phyloP scores from a whole-genome alignment of 2,329 filamentous ascomycete species.

The Pyricularia grisea region DNA sequence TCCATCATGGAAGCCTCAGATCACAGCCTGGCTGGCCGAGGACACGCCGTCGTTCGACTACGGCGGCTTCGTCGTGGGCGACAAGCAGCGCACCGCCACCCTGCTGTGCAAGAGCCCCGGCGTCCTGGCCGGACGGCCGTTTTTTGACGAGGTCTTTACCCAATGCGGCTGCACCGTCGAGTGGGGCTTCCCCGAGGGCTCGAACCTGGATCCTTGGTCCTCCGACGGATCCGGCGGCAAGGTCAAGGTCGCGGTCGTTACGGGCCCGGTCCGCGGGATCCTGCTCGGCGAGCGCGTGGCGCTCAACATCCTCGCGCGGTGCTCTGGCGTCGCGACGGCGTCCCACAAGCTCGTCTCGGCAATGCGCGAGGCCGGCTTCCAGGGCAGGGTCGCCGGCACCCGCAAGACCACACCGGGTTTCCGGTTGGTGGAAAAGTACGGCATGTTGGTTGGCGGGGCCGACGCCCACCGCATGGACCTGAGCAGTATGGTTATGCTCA shows the following conservation, averaged over 20 bases:
- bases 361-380: slow-evolving; percentile 60
- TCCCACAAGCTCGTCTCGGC: slow-evolving; percentile 44
- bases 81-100: slow-evolving; percentile 51
- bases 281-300: slow-evolving; percentile 91
- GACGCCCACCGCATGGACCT: slow-evolving; percentile 90
- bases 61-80: slow-evolving; percentile 90
- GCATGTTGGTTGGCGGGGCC: slow-evolving; percentile 87
- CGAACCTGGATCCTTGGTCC: slow-evolving; percentile 39
- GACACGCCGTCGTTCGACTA: slow-evolving; percentile 97
- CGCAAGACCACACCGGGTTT: slow-evolving; percentile 97
- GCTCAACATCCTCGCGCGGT: slow-evolving; percentile 81
- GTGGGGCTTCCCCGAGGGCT: slow-evolving; percentile 77
- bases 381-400: slow-evolving; percentile 81
- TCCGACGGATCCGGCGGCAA: slow-evolving; percentile 25
- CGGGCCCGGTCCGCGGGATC: slow-evolving; percentile 68
- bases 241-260: slow-evolving; percentile 66
- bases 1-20: slow-evolving; percentile 69
- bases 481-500: slow-evolving; percentile 94
- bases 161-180: slow-evolving; percentile 87
- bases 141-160: slow-evolving; percentile 87
- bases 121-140: slow-evolving; percentile 82
- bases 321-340: slow-evolving; percentile 79
- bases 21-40: slow-evolving; percentile 84
- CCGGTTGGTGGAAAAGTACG: slow-evolving; percentile 93
- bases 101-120: slow-evolving; percentile 65